These are phyloP conservation scores for Ophiocordyceps robertsii DNA, from an alignment of 2,329 filamentous ascomycete species.

Conservation along the genomic window DNA sequence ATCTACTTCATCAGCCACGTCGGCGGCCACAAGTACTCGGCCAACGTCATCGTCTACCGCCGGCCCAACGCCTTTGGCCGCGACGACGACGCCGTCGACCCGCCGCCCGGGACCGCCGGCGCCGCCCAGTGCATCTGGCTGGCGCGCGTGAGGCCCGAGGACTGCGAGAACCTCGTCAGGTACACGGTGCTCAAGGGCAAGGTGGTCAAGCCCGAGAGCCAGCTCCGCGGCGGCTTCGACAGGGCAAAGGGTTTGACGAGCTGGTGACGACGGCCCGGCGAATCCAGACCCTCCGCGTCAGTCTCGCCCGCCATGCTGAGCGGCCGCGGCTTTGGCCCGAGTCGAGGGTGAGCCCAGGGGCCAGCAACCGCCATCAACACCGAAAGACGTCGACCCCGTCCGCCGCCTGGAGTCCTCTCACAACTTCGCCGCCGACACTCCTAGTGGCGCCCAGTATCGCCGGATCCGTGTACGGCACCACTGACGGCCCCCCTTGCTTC, in stretches of 20 bases:
- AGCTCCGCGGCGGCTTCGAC: slow-evolving; percentile 86
- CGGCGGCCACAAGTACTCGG: slow-evolving; percentile 90
- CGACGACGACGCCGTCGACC: slow-evolving; percentile 22
- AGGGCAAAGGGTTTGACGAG: slow-evolving; percentile 66
- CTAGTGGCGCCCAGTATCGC: no score
- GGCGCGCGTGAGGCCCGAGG: slow-evolving; percentile 69
- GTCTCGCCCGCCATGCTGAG: no score
- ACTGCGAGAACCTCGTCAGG: slow-evolving; percentile 82
- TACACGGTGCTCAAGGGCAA: slow-evolving; percentile 90
- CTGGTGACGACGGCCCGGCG: slow-evolving; percentile 47
- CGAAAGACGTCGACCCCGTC: no score
- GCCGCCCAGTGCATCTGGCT: slow-evolving; percentile 90
- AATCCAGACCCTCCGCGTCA: no score
- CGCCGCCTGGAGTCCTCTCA: no score
- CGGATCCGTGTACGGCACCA: no score
- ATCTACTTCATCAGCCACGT: slow-evolving; percentile 97
- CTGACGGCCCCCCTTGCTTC: no score
- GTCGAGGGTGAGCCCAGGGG: no score
- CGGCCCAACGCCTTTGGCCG: slow-evolving; percentile 43
- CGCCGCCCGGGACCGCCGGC: slow-evolving; percentile 12
- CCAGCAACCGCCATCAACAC: no score
- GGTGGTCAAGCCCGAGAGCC: slow-evolving; percentile 75
- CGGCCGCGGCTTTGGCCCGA: no score
- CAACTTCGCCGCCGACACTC: no score
- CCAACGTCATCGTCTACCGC: slow-evolving; percentile 88